These are phyloP conservation scores for Rhazya stricta DNA, from an alignment of 257 asterid genomes.

Conservation along the genomic window DNA sequence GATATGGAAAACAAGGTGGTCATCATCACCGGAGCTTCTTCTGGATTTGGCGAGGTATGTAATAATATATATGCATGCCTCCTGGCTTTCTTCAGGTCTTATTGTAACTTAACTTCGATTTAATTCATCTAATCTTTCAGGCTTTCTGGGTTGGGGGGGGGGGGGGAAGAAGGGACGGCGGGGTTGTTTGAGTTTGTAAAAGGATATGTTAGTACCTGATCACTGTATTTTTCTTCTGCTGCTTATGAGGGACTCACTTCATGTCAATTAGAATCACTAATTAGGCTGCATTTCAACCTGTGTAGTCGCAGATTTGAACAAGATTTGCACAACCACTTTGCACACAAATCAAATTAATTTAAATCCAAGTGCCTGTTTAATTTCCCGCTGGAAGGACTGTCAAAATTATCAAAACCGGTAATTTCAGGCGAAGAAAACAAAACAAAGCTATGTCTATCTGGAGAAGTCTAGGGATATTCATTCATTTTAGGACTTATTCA, in stretches of 20 bases:
- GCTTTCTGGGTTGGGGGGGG: too few relatives aligned
- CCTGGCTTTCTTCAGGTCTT: not conserved
- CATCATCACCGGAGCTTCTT: slow-evolving; percentile 88
- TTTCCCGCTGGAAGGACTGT: not conserved
- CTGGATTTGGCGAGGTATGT: slow-evolving; percentile 89
- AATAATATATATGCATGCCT: not conserved
- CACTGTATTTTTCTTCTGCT: not conserved
- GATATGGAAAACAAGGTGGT: slow-evolving; percentile 68
- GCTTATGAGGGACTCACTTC: not conserved
- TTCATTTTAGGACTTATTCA: not conserved
- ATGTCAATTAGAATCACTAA: too few relatives aligned
- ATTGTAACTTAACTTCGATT: not conserved
- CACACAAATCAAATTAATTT: too few relatives aligned
- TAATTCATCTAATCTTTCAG: not conserved
- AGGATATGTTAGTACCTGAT: not conserved
- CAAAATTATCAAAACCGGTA: not conserved
- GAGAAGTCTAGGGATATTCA: too few relatives aligned
- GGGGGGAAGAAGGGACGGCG: too few relatives aligned
- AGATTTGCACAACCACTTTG: not conserved
- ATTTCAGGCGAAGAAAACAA: not conserved
- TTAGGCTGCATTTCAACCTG: not conserved
- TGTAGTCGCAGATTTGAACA: not conserved
- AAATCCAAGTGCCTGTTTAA: too few relatives aligned
- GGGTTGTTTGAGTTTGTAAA: not conserved
- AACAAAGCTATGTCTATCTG: too few relatives aligned